Base-by-base conservation (phyloP, 306 rosid genomes). In the Coriaria nepalensis region DNA sequence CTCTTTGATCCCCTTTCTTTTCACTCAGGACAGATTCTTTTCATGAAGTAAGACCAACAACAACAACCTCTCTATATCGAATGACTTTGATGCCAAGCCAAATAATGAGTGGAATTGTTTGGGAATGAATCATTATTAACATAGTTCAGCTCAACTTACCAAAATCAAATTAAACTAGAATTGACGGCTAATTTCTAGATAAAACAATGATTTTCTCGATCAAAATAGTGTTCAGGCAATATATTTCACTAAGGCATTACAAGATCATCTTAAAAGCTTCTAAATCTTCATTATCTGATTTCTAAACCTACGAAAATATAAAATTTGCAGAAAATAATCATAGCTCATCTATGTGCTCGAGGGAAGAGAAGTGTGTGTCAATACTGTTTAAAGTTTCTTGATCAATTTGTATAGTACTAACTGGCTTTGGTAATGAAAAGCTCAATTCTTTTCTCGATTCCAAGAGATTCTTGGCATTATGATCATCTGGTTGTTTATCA, bases 311-410 rank as follows among this genome's bases (percentile, higher is more conserved):
- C 43, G 11, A n/a, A 35, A 4, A 41, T 4, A 42, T 13, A 54
- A 54, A 43, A 33, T 36, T 52, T 55, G 32, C 48, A 38, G 40
- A 6, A 33, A 9, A 41, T 55, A 49, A 9, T 90, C 77, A 84
- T 58, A 90, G 68, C 63, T 56, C 35, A 67, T 46, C 81, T 53
- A 90, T 71, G 55, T 69, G 74, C 63, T 77, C 77, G 10, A 83
- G 56, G 48, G 86, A 71, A 49, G 78, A 56, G 56, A 92, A 85
- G 61, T 92, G 82, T 8, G 67, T 72, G 63, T 79, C 79, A 5
- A 92, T 56, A 53, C 40, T 65, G 49, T 45, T 52, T 39, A 90
- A 80, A 68, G 79, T 75, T 64, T 77, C 78, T 66, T 71, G 80
- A 71, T 78, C 78, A 52, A 86, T 63, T 60, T 69, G 78, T 7